phyloP scores from a whole-genome alignment of 2,329 filamentous ascomycete genomes.

The Hirsutella minnesotensis region DNA sequence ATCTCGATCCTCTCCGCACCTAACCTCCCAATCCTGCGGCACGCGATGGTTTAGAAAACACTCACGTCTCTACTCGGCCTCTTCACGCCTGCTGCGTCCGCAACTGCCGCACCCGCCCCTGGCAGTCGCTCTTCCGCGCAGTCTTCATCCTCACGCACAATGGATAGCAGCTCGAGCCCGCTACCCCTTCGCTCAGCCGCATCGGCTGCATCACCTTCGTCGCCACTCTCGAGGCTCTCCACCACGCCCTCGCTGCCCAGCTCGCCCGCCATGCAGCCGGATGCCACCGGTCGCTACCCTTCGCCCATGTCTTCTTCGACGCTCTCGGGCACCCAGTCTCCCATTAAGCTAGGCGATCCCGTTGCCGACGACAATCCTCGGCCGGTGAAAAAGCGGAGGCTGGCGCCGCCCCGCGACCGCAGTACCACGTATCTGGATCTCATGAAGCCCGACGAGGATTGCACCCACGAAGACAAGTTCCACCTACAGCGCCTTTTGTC shows the following conservation, averaged over 20 bases:
- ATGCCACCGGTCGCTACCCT: conserved; percentile 35
- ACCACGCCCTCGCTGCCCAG: conserved; percentile 39
- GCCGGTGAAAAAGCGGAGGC: conserved; percentile 65
- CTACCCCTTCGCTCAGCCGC: conserved; percentile 20
- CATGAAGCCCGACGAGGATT: conserved; percentile 34
- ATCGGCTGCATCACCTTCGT: conserved; percentile 30
- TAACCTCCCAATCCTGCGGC: not conserved
- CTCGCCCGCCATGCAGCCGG: conserved; percentile 26
- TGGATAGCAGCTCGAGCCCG: conserved; percentile 15
- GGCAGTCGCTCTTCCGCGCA: not conserved
- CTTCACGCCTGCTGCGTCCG: not conserved
- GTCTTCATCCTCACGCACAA: conserved; percentile 3
- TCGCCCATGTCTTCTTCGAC: conserved; percentile 36
- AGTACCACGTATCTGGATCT: conserved; percentile 78
- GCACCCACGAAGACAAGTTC: conserved; percentile 26
- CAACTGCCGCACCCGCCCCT: not conserved
- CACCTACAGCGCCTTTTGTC: conserved; percentile 63
- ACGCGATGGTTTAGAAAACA: not conserved
- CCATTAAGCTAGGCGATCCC: conserved; percentile 30
- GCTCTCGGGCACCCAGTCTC: conserved; percentile 38
- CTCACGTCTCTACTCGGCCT: not conserved
- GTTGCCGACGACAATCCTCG: conserved; percentile 44
- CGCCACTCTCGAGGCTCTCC: conserved; percentile 41
- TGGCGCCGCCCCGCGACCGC: conserved; percentile 49
- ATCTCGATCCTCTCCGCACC: too few species aligned